Percentiles rank a stretch among this genome's conserved stretches.
phyloP scores from a whole-genome alignment of 768 basidiomycete species.

The Chiua virens region DNA sequence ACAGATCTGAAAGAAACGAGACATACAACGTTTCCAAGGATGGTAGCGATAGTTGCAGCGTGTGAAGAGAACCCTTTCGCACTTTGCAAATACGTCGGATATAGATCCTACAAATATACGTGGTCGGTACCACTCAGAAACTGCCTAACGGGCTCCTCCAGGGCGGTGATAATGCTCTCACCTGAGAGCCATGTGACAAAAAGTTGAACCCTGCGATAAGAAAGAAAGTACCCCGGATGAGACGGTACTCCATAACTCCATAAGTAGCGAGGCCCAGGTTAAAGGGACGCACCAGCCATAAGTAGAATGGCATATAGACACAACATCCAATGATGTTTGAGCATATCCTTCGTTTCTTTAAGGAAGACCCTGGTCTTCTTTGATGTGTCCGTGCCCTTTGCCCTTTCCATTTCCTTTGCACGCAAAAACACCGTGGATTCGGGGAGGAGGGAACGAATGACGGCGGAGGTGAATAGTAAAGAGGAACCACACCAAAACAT shows the following conservation, averaged over 20 bases:
- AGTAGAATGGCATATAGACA: slow-evolving; percentile 83
- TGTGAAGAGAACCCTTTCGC: slow-evolving; percentile 61
- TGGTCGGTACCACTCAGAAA: not conserved
- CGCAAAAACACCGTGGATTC: slow-evolving; percentile 76
- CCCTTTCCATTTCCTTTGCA: slow-evolving; percentile 55
- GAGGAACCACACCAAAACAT: slow-evolving; percentile 83
- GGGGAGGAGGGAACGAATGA: slow-evolving; percentile 65
- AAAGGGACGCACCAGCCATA: slow-evolving; percentile 54
- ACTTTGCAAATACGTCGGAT: slow-evolving; percentile 70
- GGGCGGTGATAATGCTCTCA: slow-evolving; percentile 14
- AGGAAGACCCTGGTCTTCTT: slow-evolving; percentile 73
- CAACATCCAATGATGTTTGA: slow-evolving; percentile 77
- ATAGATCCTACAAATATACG: slow-evolving; percentile 57
- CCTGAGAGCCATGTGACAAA: slow-evolving; percentile 72
- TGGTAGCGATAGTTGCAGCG: slow-evolving; percentile 71
- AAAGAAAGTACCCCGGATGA: not conserved
- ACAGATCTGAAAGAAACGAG: not conserved
- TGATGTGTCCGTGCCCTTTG: slow-evolving; percentile 31
- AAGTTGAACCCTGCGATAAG: slow-evolving; percentile 63
- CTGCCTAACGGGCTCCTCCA: not conserved
- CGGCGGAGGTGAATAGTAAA: slow-evolving; percentile 67
- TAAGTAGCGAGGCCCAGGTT: not conserved
- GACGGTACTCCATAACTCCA: not conserved
- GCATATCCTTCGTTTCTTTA: slow-evolving; percentile 69
- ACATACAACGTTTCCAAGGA: slow-evolving; percentile 71